Evolutionary conservation across 2,329 filamentous ascomycete species (phyloP).

Genomic region (Penicillium hesseltinei): DNA sequence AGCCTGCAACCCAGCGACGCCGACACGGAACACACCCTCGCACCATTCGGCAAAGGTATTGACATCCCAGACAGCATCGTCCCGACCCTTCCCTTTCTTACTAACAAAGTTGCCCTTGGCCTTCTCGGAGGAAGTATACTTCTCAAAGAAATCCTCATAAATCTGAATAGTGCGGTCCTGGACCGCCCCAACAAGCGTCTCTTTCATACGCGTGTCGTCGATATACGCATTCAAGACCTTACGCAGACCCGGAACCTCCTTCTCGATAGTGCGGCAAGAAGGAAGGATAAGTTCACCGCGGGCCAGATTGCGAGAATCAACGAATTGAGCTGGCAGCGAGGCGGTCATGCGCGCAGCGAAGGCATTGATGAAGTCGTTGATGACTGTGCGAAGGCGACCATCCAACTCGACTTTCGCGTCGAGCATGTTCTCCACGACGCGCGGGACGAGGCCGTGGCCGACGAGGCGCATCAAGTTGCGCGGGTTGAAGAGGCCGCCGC

Average conservation of each 20-base stretch:
- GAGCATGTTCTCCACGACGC: slow-evolving; percentile 69
- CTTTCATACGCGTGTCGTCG: slow-evolving; percentile 62
- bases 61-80: slow-evolving; percentile 63
- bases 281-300: slow-evolving; percentile 45
- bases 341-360: slow-evolving; percentile 59
- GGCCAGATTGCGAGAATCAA: slow-evolving; percentile 39
- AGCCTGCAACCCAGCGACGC: slow-evolving; percentile 39
- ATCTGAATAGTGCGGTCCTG: slow-evolving; percentile 61
- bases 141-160: slow-evolving; percentile 65
- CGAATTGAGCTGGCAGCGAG: slow-evolving; percentile 41
- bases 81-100: slow-evolving; percentile 59
- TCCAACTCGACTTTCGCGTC: slow-evolving; percentile 69
- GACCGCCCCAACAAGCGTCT: slow-evolving; percentile 65
- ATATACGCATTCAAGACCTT: slow-evolving; percentile 61
- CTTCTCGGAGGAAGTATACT: slow-evolving; percentile 44
- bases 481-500: slow-evolving; percentile 65
- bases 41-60: slow-evolving; percentile 65
- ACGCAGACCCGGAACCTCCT: slow-evolving; percentile 57
- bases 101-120: slow-evolving; percentile 34
- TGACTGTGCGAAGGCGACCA: slow-evolving; percentile 59
- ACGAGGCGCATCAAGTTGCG: slow-evolving; percentile 60
- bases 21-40: slow-evolving; percentile 58
- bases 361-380: slow-evolving; percentile 64
- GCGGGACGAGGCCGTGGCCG: slow-evolving; percentile 58
- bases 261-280: slow-evolving; percentile 56